Conservation (phyloP, 192 early-diverging fungal genomes). For the Piromyces sp. region DNA sequence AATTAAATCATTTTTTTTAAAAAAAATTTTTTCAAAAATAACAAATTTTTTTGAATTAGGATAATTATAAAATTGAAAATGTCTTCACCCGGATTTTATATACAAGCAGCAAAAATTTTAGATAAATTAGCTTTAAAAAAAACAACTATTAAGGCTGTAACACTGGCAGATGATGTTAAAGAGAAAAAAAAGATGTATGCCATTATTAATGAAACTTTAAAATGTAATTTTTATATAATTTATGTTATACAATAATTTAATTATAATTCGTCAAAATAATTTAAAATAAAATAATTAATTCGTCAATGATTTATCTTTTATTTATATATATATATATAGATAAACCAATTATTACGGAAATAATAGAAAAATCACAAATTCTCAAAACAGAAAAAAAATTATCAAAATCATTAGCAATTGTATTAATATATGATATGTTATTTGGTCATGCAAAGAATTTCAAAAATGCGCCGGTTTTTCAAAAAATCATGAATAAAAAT, state of each 20-base stretch:
- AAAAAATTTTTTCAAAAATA: background rate
- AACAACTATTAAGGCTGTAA: conserved; percentile 60
- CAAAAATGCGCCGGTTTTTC: background rate
- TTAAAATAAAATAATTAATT: too few species aligned
- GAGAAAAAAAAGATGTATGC: conserved; percentile 78
- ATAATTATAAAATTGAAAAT: background rate
- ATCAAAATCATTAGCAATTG: conserved; percentile 1
- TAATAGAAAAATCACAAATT: conserved; percentile 26
- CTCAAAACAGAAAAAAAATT: conserved; percentile 12
- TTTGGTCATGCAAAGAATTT: background rate
- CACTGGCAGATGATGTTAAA: conserved; percentile 14
- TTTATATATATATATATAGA: conserved; percentile 8
- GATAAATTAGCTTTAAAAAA: conserved; percentile 46
- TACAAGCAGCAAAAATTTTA: conserved; percentile 57
- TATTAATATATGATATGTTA: conserved; percentile 4
- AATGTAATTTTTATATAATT: conserved; percentile 24
- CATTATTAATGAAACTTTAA: conserved; percentile 80
- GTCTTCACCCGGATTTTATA: conserved; percentile 22
- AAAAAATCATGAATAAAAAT: background rate
- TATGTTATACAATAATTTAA: too few species aligned
- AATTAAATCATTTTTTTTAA: background rate
- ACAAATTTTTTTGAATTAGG: too few species aligned
- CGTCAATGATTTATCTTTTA: too few species aligned
- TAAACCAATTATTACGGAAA: conserved; percentile 21
- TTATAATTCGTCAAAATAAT: too few species aligned